Conservation (phyloP, 805 yeast species). For the Hanseniaspora taiwanica region DNA sequence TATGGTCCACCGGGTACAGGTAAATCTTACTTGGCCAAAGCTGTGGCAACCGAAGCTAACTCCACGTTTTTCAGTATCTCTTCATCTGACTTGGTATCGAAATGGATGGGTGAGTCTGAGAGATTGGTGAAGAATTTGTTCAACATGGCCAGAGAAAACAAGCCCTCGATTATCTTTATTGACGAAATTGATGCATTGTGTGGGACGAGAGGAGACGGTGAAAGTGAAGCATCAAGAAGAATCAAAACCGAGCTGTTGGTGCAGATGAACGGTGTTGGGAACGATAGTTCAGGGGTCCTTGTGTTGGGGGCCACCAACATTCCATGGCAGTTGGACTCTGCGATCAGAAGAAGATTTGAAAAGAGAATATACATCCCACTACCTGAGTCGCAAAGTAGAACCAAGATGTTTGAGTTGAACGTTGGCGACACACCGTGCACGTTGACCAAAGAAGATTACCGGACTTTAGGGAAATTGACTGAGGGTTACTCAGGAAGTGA, state of each 20-base stretch:
- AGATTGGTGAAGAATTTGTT: conserved; percentile 90
- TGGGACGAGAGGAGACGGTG: conserved; percentile 97
- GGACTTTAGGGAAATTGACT: conserved; percentile 78
- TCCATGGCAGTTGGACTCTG: conserved; percentile 98
- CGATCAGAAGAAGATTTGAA: conserved; percentile 92
- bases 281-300: conserved; percentile 81
- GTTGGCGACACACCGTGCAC: conserved; percentile 83
- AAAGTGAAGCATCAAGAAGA: conserved; percentile 90
- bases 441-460: conserved; percentile 58
- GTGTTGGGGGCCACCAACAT: conserved; percentile 96
- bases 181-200: conserved; percentile 97
- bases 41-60: conserved; percentile 97
- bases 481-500: conserved; percentile 98
- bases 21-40: conserved; percentile 91
- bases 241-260: conserved; percentile 91
- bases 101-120: conserved; percentile 99
- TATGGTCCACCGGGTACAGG: conserved; percentile 98
- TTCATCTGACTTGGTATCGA: conserved; percentile 90
- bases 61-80: conserved; percentile 93
- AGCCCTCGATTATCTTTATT: conserved; percentile 90
- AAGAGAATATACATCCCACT: conserved; percentile 87
- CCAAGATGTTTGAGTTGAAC: conserved; percentile 87
- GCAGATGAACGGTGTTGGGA: conserved; percentile 98
- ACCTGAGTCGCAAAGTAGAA: conserved; percentile 88
- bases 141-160: conserved; percentile 90